Evolutionary conservation across 1,139 yeast species (phyloP).

Genomic region (Diutina ranongensis): DNA sequence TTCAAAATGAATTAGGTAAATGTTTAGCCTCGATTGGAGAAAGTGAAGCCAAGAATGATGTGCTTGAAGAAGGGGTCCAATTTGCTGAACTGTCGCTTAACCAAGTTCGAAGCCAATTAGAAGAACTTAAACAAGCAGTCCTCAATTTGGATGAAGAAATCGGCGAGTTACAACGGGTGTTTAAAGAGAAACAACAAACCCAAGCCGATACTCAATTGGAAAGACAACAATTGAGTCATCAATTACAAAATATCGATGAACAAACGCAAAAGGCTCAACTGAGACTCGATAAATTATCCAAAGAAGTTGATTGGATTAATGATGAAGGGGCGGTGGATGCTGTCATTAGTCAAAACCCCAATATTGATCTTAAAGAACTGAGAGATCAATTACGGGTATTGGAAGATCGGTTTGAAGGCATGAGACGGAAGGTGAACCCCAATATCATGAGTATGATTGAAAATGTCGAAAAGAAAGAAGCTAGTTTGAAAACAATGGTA

Average conservation of each 20-base stretch:
- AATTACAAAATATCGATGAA: constrained; percentile 44
- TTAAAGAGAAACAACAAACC: constrained; percentile 40
- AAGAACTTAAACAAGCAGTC: constrained; percentile 51
- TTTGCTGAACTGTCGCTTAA: constrained; percentile 20
- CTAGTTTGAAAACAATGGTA: constrained; percentile 67
- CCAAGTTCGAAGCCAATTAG: constrained; percentile 32
- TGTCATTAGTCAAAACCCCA: constrained; percentile 46
- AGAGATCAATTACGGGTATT: constrained; percentile 47
- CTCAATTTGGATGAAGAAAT: constrained; percentile 73
- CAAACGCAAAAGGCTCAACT: constrained; percentile 30
- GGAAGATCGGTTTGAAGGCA: constrained; percentile 52
- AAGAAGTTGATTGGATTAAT: constrained; percentile 61
- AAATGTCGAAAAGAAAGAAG: constrained; percentile 82
- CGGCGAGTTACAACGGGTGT: constrained; percentile 43
- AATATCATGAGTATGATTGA: constrained; percentile 93
- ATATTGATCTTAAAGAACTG: constrained; percentile 52
- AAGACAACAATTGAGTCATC: constrained; percentile 51
- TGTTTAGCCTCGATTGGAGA: constrained; percentile 26
- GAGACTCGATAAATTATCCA: constrained; percentile 37
- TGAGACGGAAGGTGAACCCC: constrained; percentile 77
- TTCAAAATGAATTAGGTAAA: constrained; percentile 30
- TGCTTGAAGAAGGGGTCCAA: constrained; percentile 16
- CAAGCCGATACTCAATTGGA: constrained; percentile 42
- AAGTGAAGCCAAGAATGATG: constrained; percentile 21
- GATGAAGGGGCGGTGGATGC: constrained; percentile 47